phyloP scores from a whole-genome alignment of 768 basidiomycete genomes.

The Leccinum sublutescens region DNA sequence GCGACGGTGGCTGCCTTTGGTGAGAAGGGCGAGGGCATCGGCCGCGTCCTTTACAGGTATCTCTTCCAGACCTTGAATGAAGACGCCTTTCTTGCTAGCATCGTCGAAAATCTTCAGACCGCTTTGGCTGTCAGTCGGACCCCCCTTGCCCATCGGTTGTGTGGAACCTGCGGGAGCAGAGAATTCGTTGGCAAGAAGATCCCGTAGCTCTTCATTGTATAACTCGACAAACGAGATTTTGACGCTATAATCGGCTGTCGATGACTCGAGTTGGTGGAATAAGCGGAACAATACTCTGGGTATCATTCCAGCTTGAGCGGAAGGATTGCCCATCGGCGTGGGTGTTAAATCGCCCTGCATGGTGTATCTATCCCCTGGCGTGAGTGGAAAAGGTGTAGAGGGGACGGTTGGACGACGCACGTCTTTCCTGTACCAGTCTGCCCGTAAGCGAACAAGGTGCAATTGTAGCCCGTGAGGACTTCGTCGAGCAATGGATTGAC shows the following conservation, averaged over 20 bases:
- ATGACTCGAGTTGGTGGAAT: slow-evolving; percentile 82
- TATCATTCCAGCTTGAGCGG: slow-evolving; percentile 90
- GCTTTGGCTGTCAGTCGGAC: slow-evolving; percentile 48
- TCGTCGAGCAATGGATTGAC: slow-evolving; percentile 91
- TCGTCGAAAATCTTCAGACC: slow-evolving; percentile 94
- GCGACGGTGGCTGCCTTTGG: slow-evolving; percentile 85
- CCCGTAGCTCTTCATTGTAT: slow-evolving; percentile 97
- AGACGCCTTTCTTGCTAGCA: slow-evolving; percentile 78
- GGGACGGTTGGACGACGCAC: slow-evolving; percentile 46
- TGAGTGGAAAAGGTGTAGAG: slow-evolving; percentile 12
- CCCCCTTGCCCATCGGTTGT: slow-evolving; percentile 75
- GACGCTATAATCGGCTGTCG: slow-evolving; percentile 81
- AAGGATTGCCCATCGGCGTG: slow-evolving; percentile 85
- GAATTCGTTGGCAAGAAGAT: slow-evolving; percentile 83
- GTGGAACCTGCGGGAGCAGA: slow-evolving; percentile 59
- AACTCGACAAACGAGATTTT: slow-evolving; percentile 93
- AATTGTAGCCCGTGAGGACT: slow-evolving; percentile 95
- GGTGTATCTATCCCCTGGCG: slow-evolving; percentile 62
- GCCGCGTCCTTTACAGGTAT: slow-evolving; percentile 75
- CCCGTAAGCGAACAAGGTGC: slow-evolving; percentile 96
- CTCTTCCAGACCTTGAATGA: slow-evolving; percentile 96
- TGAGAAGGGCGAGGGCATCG: slow-evolving; percentile 80
- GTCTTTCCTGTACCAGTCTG: slow-evolving; percentile 99
- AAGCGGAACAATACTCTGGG: slow-evolving; percentile 90
- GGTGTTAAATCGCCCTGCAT: slow-evolving; percentile 94